phyloP scores from a whole-genome alignment of 208 protist species.

The Leptomonas pyrrhocoris region DNA sequence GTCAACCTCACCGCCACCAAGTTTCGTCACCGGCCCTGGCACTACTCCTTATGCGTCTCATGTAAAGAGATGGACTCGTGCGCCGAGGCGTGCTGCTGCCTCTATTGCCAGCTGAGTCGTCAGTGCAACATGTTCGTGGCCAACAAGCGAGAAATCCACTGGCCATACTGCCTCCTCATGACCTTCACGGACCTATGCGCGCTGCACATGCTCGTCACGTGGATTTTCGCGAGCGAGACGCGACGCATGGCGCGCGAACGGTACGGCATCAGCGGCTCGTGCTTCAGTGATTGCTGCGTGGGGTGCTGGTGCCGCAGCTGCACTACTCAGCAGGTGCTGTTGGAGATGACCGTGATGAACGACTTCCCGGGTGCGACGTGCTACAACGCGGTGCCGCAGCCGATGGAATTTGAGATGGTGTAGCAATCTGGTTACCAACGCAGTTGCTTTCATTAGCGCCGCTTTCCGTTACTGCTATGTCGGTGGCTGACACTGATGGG shows the following conservation, averaged over 20 bases:
- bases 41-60: slow-evolving; percentile 43
- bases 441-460: background rate
- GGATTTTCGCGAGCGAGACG: slow-evolving; percentile 20
- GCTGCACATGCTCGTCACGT: slow-evolving; percentile 14
- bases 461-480: too few relatives aligned
- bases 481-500: background rate
- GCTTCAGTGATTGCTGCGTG: slow-evolving; percentile 28
- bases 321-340: slow-evolving; percentile 53
- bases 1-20: slow-evolving; percentile 13
- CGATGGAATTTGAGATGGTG: slow-evolving; percentile 36
- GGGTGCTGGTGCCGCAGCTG: slow-evolving; percentile 48
- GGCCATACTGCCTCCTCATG: slow-evolving; percentile 31
- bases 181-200: slow-evolving; percentile 2
- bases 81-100: slow-evolving; percentile 41
- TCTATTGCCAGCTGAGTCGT: slow-evolving; percentile 44
- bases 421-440: background rate
- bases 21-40: slow-evolving; percentile 29
- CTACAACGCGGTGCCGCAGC: slow-evolving; percentile 33
- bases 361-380: slow-evolving; percentile 65
- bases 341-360: slow-evolving; percentile 64
- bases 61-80: slow-evolving; percentile 45
- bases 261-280: slow-evolving; percentile 32
- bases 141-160: slow-evolving; percentile 23
- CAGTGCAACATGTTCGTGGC: slow-evolving; percentile 50
- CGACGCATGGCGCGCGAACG: slow-evolving; percentile 29